phyloP scores from a whole-genome alignment of 192 early-diverging fungal species.

The Coemansia nantahalensis region DNA sequence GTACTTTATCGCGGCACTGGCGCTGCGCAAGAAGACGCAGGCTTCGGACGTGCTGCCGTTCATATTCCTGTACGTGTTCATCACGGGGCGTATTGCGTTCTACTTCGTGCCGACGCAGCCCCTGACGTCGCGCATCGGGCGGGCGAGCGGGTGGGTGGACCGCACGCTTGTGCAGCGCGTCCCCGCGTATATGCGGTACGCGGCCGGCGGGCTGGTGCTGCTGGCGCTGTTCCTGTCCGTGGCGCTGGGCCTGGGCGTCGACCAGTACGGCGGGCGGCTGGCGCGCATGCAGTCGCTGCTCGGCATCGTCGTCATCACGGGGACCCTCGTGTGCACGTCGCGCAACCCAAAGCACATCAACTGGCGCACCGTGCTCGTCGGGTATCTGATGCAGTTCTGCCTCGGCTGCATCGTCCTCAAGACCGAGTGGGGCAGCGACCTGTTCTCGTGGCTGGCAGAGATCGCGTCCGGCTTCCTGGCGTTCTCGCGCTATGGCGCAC shows the following conservation, averaged over 20 bases:
- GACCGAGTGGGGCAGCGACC: slow-evolving; percentile 63
- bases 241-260: slow-evolving; percentile 51
- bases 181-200: slow-evolving; percentile 25
- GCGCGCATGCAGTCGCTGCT: slow-evolving; percentile 71
- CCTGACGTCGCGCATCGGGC: slow-evolving; percentile 9
- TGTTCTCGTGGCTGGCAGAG: slow-evolving; percentile 69
- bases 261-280: slow-evolving; percentile 56
- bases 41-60: slow-evolving; percentile 44
- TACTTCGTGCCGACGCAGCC: slow-evolving; percentile 38
- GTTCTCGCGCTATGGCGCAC: slow-evolving; percentile 62
- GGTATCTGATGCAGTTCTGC: slow-evolving; percentile 72
- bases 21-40: slow-evolving; percentile 47
- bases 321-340: slow-evolving; percentile 57
- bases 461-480: slow-evolving; percentile 62
- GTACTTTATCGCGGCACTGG: slow-evolving; percentile 60
- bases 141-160: neutral
- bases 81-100: slow-evolving; percentile 50
- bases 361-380: slow-evolving; percentile 71
- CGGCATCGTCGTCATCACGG: slow-evolving; percentile 65
- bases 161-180: slow-evolving; percentile 19
- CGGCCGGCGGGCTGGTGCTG: slow-evolving; percentile 10
- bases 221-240: slow-evolving; percentile 50
- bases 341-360: slow-evolving; percentile 62
- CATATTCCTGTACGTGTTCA: slow-evolving; percentile 53
- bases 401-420: slow-evolving; percentile 79